Evolutionary conservation across 192 early-diverging fungal species (phyloP).

Genomic region (Ramicandelaber brevisporus): DNA sequence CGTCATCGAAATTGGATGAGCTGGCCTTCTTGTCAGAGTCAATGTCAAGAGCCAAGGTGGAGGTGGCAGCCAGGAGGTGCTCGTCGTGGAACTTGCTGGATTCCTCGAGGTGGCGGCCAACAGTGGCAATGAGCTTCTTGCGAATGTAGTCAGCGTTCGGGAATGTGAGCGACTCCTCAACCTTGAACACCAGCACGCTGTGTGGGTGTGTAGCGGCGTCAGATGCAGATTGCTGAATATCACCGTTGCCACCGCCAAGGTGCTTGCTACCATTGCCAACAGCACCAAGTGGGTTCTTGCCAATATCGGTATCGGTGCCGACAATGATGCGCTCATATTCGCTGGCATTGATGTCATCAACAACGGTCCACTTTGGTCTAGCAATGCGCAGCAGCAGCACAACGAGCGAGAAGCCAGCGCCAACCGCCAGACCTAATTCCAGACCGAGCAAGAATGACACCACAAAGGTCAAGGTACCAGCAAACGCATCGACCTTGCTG

Average conservation of each 20-base stretch:
- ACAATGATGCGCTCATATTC: slow-evolving; percentile 6
- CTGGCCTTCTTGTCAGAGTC: slow-evolving; percentile 11
- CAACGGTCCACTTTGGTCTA: slow-evolving; percentile 14
- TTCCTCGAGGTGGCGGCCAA: too few relatives aligned
- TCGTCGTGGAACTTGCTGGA: too few relatives aligned
- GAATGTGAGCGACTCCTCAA: slow-evolving; percentile 37
- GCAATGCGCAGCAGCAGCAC: slow-evolving; percentile 62
- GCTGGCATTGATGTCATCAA: slow-evolving; percentile 11
- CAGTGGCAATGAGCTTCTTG: slow-evolving; percentile 5
- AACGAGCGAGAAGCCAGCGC: slow-evolving; percentile 25
- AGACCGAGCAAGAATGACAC: slow-evolving; percentile 30
- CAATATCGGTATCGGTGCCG: not conserved
- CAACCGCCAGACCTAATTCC: slow-evolving; percentile 59
- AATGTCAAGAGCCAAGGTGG: too few relatives aligned
- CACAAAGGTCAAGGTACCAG: slow-evolving; percentile 15
- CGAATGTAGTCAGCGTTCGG: slow-evolving; percentile 32
- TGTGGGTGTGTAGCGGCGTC: slow-evolving; percentile 9
- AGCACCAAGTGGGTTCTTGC: not conserved
- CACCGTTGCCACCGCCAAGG: not conserved
- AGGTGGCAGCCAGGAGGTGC: too few relatives aligned
- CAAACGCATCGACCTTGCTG: slow-evolving; percentile 22
- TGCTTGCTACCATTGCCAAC: too few relatives aligned
- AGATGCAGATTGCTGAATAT: not conserved
- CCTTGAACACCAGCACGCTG: slow-evolving; percentile 43
- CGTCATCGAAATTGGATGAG: slow-evolving; percentile 5